Conservation (phyloP, 176 grass and related monocot genomes). For the Saccharum spontaneum region DNA sequence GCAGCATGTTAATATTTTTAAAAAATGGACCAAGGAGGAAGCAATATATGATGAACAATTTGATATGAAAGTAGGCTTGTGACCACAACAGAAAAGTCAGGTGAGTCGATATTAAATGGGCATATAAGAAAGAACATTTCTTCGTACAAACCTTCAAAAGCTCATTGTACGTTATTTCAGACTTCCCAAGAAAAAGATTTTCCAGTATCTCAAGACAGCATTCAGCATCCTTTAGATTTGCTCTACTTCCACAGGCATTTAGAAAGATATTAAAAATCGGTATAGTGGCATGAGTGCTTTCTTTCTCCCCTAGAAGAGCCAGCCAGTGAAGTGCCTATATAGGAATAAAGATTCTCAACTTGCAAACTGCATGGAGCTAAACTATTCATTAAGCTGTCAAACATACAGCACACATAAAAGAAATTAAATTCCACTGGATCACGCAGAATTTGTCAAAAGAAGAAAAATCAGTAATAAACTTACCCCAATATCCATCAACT, state of each 20-base stretch:
- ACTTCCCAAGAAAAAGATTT: conserved; percentile 70
- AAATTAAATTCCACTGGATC: conserved; percentile 11
- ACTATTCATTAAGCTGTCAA: conserved; percentile 26
- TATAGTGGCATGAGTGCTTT: conserved; percentile 30
- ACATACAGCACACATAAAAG: conserved; percentile 8
- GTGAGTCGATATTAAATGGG: background rate
- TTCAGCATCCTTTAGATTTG: conserved; percentile 44
- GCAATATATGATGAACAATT: conserved; percentile 1
- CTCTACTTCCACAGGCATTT: conserved; percentile 40
- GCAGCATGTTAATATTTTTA: background rate
- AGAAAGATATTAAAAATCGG: conserved; percentile 85
- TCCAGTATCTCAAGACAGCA: conserved; percentile 81
- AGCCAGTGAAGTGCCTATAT: conserved; percentile 69
- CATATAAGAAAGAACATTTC: conserved; percentile 28
- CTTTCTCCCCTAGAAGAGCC: conserved; percentile 59
- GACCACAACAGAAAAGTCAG: conserved; percentile 7
- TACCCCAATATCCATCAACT: background rate
- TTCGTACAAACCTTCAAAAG: conserved; percentile 75
- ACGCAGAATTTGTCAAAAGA: background rate
- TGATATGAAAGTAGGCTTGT: background rate
- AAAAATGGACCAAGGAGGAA: conserved; percentile 11
- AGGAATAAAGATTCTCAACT: conserved; percentile 34
- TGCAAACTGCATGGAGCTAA: conserved; percentile 15
- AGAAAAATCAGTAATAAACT: conserved; percentile 1
- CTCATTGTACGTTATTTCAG: conserved; percentile 85